Base-by-base conservation (phyloP, 305 asterid genomes). In the Solanum hybrid region DNA sequence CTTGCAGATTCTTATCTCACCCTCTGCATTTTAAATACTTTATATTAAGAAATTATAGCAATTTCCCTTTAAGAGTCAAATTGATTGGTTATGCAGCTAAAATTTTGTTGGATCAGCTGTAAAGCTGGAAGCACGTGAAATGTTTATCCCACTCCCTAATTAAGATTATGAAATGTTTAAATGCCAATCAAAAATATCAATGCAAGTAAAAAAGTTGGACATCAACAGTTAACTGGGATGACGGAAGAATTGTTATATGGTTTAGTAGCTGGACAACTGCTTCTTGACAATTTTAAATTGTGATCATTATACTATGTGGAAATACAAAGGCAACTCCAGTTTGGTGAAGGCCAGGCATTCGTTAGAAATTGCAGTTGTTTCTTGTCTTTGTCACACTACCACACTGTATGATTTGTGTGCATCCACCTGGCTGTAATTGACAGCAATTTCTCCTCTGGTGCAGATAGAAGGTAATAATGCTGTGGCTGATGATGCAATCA, bases 391-490 rank as follows among this genome's bases (percentile, higher is more conserved):
- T 31, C 18, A 39, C 29, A 29, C 22, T 20, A 84, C 87, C 75
- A 3, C 40, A 29, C 29, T 29, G 31, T 11, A 31, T 57, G 51
- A 20, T 85, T 85, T 83, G 4, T 46, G 86, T 83, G 74, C 74
- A 46, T 83, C 36, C 87, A 51, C 46, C 77, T 85, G 76, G 13
- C n/a, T 85, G 22, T 85, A 57, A 57, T 33, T 85, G 46, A 31
- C 20, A 64, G 61, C 67, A 29, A 29, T 89, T 11, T 73, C 69
- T 85, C 14, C 1, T 84, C 9, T 92, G 82, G 82, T 92, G 93
- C 96, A 97, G 99, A 95, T 97, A 91, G 98, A 97, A 96, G 99
- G 98, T 87, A 97, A 97, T 89, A 97, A 97, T 83, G 93, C 97
- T 37, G 90, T 90, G 69, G 99, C 98, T 87, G 98, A 94, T 94